A percentile compares a stretch with the other conserved stretches of the same genome.
Evolutionary conservation across 306 rosid genomes (phyloP).

Genomic region (Castanea sativa): DNA sequence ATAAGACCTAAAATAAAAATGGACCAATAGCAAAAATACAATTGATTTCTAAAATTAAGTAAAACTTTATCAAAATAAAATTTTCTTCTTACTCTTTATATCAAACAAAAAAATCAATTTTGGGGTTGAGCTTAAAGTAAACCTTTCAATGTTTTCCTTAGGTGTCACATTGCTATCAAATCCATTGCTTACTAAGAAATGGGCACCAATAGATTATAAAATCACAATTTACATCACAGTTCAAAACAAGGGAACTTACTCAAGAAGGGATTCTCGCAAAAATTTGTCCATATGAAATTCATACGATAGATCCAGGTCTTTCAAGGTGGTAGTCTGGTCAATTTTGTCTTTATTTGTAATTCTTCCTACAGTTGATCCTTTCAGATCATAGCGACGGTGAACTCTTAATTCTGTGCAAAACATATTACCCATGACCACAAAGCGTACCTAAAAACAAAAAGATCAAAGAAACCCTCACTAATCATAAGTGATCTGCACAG

Average conservation of each 20-base stretch:
- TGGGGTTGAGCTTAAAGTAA: background rate
- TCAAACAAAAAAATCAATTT: background rate
- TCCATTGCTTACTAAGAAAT: background rate
- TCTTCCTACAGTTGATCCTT: constrained; percentile 94
- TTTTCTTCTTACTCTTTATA: no score
- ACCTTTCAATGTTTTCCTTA: background rate
- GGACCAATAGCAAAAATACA: no score
- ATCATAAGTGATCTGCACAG: constrained; percentile 6
- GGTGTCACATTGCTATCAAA: background rate
- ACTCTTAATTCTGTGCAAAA: constrained; percentile 83
- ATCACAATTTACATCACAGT: background rate
- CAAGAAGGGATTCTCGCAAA: constrained; percentile 70
- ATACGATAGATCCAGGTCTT: constrained; percentile 81
- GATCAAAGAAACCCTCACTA: constrained; percentile 18
- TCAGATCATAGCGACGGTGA: constrained; percentile 90
- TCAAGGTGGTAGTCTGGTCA: constrained; percentile 63
- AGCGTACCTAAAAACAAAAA: constrained; percentile 68
- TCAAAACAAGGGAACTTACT: constrained; percentile 49
- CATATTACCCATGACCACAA: constrained; percentile 99
- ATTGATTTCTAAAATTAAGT: no score
- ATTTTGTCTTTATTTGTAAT: constrained; percentile 54
- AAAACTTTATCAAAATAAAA: no score
- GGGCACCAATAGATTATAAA: background rate
- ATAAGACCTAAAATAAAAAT: no score
- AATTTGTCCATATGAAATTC: constrained; percentile 92